Conservation (phyloP, 2,329 filamentous ascomycete genomes). For the Lasiodiplodia gonubiensis region DNA sequence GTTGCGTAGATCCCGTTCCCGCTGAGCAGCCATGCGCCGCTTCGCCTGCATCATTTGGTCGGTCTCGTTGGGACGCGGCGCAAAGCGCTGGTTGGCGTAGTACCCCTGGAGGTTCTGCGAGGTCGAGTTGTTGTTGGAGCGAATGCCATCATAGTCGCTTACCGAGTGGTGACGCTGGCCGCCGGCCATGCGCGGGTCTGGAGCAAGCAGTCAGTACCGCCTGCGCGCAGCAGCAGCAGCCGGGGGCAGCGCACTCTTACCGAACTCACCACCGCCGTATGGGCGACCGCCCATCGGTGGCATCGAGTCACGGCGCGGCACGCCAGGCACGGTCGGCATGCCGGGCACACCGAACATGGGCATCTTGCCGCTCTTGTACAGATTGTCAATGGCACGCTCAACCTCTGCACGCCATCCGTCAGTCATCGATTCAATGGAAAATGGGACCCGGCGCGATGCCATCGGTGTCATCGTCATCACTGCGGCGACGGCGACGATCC, state of each 20-base stretch:
- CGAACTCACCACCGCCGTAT: conserved; percentile 47
- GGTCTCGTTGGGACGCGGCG: conserved; percentile 85
- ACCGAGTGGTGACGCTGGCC: conserved; percentile 81
- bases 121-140: conserved; percentile 72
- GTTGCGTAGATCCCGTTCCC: conserved; percentile 98
- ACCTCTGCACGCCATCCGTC: conserved; percentile 69
- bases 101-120: conserved; percentile 84
- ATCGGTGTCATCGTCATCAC: neutral
- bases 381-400: conserved; percentile 91
- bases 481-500: neutral
- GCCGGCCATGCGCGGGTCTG: conserved; percentile 73
- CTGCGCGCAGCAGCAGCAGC: conserved; percentile 15
- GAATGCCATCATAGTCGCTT: conserved; percentile 80
- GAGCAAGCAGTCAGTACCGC: conserved; percentile 31
- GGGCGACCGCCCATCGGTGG: conserved; percentile 63
- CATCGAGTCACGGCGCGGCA: conserved; percentile 77
- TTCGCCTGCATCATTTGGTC: conserved; percentile 99
- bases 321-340: conserved; percentile 18
- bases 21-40: conserved; percentile 98
- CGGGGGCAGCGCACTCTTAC: conserved; percentile 18
- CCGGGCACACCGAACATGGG: conserved; percentile 39
- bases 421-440: conserved; percentile 2
- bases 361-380: conserved; percentile 90
- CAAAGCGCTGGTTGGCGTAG: conserved; percentile 92
- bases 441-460: neutral